Evolutionary conservation across 345 rosid genomes (phyloP).

Genomic region (Ailanthus altissimus): DNA sequence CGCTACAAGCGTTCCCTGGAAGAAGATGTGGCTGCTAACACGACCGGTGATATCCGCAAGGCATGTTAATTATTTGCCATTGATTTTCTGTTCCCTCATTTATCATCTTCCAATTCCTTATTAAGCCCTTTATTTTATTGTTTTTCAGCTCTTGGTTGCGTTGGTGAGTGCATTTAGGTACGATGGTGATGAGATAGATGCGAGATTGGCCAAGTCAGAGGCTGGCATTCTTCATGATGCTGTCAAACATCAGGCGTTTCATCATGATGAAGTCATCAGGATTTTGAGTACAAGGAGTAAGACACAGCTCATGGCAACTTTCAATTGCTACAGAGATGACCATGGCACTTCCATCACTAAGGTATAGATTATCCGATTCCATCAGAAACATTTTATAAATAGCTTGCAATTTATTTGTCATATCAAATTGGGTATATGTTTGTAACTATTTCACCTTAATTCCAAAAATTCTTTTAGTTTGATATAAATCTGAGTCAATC

Average conservation of each 20-base stretch:
- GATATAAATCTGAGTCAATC: no score
- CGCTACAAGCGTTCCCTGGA: constrained; percentile 70
- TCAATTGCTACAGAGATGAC: constrained; percentile 55
- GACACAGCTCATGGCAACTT: constrained; percentile 57
- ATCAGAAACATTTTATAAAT: not conserved
- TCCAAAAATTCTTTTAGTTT: no score
- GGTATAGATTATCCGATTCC: constrained; percentile 24
- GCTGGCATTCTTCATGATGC: constrained; percentile 52
- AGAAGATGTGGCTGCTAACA: constrained; percentile 67
- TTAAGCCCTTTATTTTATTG: not conserved
- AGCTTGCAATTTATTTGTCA: not conserved
- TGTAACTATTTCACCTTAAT: no score
- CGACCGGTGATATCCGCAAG: constrained; percentile 57
- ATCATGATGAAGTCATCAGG: constrained; percentile 60
- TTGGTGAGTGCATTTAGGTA: constrained; percentile 58
- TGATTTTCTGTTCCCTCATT: not conserved
- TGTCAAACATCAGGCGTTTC: constrained; percentile 40
- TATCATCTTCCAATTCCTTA: not conserved
- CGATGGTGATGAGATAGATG: constrained; percentile 51
- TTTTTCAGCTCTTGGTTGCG: constrained; percentile 54
- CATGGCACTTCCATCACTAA: constrained; percentile 53
- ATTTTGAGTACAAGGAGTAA: constrained; percentile 66
- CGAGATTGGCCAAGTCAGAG: constrained; percentile 45
- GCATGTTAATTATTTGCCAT: constrained; percentile 24
- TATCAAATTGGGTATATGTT: not conserved